Evolutionary conservation across 495 filamentous ascomycete species (phyloP).

Genomic region (Polyplosphaeria fusca): DNA sequence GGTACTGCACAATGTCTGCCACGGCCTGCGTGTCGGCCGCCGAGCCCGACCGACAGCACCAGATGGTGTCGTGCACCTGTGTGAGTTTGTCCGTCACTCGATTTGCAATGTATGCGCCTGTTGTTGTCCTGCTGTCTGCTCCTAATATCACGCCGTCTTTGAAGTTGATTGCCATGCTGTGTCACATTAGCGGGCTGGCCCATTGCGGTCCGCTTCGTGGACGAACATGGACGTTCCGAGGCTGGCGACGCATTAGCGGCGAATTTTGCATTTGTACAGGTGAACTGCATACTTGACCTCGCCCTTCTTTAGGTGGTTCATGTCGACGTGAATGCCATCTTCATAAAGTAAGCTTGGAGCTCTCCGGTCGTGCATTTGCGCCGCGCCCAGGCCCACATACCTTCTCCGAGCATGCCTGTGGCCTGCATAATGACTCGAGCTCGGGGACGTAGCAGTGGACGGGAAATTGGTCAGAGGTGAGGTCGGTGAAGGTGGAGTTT

Average conservation of each 20-base stretch:
- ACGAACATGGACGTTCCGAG: conserved; percentile 93
- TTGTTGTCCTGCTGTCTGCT: conserved; percentile 97
- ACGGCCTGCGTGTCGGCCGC: conserved; percentile 97
- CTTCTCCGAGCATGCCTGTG: conserved; percentile 46
- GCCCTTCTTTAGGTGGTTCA: conserved; percentile 89
- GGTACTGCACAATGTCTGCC: conserved; percentile 94
- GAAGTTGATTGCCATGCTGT: conserved; percentile 91
- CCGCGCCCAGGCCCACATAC: too few relatives aligned
- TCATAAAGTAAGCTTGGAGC: conserved; percentile 19
- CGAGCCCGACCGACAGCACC: conserved; percentile 97
- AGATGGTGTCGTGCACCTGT: conserved; percentile 96
- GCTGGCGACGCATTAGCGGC: conserved; percentile 47
- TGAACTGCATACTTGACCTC: conserved; percentile 67
- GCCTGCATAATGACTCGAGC: conserved; percentile 15
- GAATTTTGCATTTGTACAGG: not conserved
- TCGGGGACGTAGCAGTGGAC: not conserved
- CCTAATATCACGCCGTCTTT: conserved; percentile 95
- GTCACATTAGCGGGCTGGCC: conserved; percentile 16
- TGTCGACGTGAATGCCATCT: conserved; percentile 99
- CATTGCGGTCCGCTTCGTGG: conserved; percentile 12
- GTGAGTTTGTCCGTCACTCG: conserved; percentile 99
- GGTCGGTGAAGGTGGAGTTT: not conserved
- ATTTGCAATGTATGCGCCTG: conserved; percentile 97
- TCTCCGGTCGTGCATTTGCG: not conserved
- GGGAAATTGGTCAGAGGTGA: too few relatives aligned